Percentiles rank a stretch among this genome's conserved stretches.
Conservation (phyloP, 2,329 filamentous ascomycete species). For the Aulographum hederae region DNA sequence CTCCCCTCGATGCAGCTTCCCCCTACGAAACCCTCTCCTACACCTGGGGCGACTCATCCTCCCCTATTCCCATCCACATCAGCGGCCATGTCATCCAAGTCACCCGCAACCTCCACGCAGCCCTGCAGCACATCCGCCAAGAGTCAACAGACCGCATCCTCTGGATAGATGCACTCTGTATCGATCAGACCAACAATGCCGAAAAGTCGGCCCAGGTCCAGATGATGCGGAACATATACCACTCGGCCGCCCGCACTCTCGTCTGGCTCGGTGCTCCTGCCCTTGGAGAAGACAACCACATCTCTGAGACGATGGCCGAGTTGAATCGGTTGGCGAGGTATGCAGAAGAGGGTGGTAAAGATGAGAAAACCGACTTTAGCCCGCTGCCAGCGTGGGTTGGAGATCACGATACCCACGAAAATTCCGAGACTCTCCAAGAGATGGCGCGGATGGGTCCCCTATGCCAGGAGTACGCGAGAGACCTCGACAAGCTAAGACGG, state of each 20-base stretch:
- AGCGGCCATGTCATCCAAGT: not conserved
- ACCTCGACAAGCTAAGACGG: too few relatives aligned
- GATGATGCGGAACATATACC: not conserved
- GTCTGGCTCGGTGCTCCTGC: slow-evolving; percentile 1
- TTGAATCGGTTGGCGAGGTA: too few relatives aligned
- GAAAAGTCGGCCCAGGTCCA: not conserved
- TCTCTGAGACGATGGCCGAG: too few relatives aligned
- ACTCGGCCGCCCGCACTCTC: not conserved
- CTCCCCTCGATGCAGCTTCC: too few relatives aligned
- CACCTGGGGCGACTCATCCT: not conserved
- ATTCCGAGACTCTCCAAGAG: too few relatives aligned
- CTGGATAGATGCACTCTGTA: not conserved
- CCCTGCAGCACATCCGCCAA: not conserved
- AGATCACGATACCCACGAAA: too few relatives aligned
- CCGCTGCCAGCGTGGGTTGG: too few relatives aligned
- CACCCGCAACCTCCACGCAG: not conserved
- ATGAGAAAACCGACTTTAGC: too few relatives aligned
- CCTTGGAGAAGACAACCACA: too few relatives aligned
- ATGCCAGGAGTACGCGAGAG: too few relatives aligned
- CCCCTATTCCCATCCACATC: not conserved
- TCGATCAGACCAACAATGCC: not conserved
- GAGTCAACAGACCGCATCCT: not conserved
- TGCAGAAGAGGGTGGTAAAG: too few relatives aligned
- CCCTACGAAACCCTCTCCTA: not conserved
- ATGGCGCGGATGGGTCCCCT: too few relatives aligned